Evolutionary conservation across 768 basidiomycete genomes (phyloP).

Genomic region (Rhodotorula babjevae): DNA sequence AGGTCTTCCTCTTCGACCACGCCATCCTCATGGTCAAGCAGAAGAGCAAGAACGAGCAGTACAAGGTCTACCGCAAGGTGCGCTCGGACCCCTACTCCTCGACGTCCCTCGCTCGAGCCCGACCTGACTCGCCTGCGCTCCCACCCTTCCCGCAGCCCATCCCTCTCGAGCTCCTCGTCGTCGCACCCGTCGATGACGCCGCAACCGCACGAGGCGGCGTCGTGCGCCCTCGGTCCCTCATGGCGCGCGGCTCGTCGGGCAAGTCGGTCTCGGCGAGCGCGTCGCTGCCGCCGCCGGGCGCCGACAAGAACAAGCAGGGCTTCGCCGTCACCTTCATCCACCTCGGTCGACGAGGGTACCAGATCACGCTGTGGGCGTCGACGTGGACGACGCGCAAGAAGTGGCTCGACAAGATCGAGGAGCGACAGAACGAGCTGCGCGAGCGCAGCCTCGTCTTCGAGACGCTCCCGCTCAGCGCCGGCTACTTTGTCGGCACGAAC

Average conservation of each 20-base stretch:
- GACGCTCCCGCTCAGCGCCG: conserved; percentile 73
- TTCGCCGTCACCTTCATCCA: conserved; percentile 90
- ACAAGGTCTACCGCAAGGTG: conserved; percentile 81
- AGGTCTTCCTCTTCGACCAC: conserved; percentile 95
- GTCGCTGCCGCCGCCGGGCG: conserved; percentile 30
- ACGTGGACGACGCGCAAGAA: conserved; percentile 79
- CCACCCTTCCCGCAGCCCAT: conserved; percentile 71
- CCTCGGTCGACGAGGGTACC: conserved; percentile 86
- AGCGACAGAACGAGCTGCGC: conserved; percentile 78
- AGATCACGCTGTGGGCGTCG: conserved; percentile 83
- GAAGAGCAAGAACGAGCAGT: conserved; percentile 85
- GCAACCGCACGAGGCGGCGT: conserved; percentile 38
- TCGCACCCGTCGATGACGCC: conserved; percentile 65
- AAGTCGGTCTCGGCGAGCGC: conserved; percentile 19
- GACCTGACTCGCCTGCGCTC: background rate
- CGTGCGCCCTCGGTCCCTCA: conserved; percentile 44
- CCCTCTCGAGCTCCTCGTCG: conserved; percentile 82
- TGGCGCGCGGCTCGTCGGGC: conserved; percentile 39
- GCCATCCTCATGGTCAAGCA: conserved; percentile 88
- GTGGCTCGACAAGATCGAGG: conserved; percentile 86
- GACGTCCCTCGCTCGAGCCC: too few relatives aligned
- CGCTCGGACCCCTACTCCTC: background rate
- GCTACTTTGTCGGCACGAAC: conserved; percentile 77
- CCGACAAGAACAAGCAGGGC: conserved; percentile 63
- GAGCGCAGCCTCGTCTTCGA: conserved; percentile 85